phyloP scores from a whole-genome alignment of 495 filamentous ascomycete species.

The Hyaloscypha hepaticicola region DNA sequence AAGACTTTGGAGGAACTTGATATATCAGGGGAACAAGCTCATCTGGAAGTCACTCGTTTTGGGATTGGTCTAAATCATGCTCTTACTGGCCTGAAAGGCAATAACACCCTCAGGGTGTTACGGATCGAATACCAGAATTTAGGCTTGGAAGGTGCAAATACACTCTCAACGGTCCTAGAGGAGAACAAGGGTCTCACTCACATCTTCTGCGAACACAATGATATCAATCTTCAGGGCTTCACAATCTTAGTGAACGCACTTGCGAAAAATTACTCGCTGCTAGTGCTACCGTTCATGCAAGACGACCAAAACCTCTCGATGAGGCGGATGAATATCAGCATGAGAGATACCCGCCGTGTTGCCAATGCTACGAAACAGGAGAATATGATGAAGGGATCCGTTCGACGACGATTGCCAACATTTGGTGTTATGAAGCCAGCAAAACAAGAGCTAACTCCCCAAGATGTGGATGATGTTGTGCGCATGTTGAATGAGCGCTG shows the following conservation, averaged over 20 bases:
- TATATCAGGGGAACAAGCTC: slow-evolving; percentile 85
- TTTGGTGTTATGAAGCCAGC: slow-evolving; percentile 32
- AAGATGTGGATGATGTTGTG: slow-evolving; percentile 55
- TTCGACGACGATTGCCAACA: slow-evolving; percentile 22
- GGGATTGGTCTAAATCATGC: slow-evolving; percentile 80
- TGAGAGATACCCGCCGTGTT: slow-evolving; percentile 50
- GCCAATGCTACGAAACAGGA: slow-evolving; percentile 29
- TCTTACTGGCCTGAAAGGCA: slow-evolving; percentile 71
- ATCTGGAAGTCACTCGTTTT: slow-evolving; percentile 81
- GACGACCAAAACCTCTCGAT: slow-evolving; percentile 60
- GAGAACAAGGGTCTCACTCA: slow-evolving; percentile 64
- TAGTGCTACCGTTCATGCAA: slow-evolving; percentile 66
- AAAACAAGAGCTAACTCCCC: slow-evolving; percentile 32
- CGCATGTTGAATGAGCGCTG: slow-evolving; percentile 59
- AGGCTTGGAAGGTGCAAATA: slow-evolving; percentile 71
- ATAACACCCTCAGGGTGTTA: slow-evolving; percentile 71
- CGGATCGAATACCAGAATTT: slow-evolving; percentile 64
- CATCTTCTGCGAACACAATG: slow-evolving; percentile 75
- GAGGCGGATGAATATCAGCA: slow-evolving; percentile 59
- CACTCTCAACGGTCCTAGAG: slow-evolving; percentile 72
- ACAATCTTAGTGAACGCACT: slow-evolving; percentile 74
- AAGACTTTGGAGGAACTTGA: slow-evolving; percentile 73
- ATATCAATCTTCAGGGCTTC: slow-evolving; percentile 74
- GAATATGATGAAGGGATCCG: slow-evolving; percentile 25
- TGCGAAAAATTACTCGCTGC: slow-evolving; percentile 62